phyloP scores from a whole-genome alignment of 768 basidiomycete species.

The Artomyces pyxidatus region DNA sequence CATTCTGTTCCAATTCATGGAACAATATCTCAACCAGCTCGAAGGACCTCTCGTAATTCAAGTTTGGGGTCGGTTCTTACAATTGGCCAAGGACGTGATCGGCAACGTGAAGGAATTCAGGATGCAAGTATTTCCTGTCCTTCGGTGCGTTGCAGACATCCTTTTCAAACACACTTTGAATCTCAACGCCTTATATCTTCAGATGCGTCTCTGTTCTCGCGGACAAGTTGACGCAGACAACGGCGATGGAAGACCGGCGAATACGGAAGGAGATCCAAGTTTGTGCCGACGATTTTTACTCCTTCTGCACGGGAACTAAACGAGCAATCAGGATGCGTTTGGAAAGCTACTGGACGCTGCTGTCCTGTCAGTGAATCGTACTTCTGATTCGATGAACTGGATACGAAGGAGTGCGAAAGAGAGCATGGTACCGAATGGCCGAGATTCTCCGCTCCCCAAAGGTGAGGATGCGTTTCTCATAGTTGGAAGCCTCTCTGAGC shows the following conservation, averaged over 20 bases:
- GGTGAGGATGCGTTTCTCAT: constrained; percentile 31
- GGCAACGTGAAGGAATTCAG: constrained; percentile 60
- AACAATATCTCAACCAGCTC: constrained; percentile 72
- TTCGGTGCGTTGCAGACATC: constrained; percentile 48
- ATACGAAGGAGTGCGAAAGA: constrained; percentile 65
- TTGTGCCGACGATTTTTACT: neutral
- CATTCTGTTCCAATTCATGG: constrained; percentile 77
- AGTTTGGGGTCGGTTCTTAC: constrained; percentile 78
- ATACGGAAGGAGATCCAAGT: constrained; percentile 87
- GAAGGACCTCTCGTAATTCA: constrained; percentile 92
- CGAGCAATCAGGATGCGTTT: constrained; percentile 60
- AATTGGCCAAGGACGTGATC: constrained; percentile 73
- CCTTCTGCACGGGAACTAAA: neutral
- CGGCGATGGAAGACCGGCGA: constrained; percentile 83
- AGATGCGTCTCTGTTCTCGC: constrained; percentile 75
- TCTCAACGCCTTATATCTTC: constrained; percentile 6
- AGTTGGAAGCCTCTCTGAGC: neutral
- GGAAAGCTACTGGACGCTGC: constrained; percentile 78
- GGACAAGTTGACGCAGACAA: constrained; percentile 81
- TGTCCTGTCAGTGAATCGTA: constrained; percentile 63
- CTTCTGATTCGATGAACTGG: constrained; percentile 73
- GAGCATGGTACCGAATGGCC: constrained; percentile 48
- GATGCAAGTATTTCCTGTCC: constrained; percentile 56
- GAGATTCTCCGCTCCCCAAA: constrained; percentile 61
- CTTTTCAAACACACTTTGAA: neutral